Evolutionary conservation across 2,329 filamentous ascomycete species (phyloP).

Genomic region (Arthrinium phaeospermum): DNA sequence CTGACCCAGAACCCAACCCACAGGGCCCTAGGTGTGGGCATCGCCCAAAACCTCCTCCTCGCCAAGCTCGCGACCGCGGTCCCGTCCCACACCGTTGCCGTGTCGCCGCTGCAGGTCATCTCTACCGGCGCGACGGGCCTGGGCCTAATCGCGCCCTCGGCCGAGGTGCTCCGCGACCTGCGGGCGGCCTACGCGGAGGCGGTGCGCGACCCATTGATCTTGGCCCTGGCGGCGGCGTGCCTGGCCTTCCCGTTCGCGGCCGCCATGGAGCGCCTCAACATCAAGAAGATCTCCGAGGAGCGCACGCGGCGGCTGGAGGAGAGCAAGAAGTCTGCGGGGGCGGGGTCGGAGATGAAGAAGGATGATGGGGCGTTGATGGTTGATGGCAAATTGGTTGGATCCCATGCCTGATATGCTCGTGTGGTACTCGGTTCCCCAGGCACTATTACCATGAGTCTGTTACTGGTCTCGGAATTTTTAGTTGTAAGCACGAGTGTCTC

Average conservation of each 20-base stretch:
- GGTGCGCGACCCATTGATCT: conserved; percentile 22
- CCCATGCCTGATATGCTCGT: no score
- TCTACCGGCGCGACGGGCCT: neutral
- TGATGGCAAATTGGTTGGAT: no score
- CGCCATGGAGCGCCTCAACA: neutral
- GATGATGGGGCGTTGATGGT: no score
- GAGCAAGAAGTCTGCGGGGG: no score
- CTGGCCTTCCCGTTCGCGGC: conserved; percentile 20
- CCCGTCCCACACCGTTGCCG: conserved; percentile 20
- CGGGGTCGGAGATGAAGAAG: no score
- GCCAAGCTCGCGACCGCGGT: conserved; percentile 16
- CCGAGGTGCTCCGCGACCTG: conserved; percentile 16
- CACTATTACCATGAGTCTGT: no score
- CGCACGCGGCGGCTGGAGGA: neutral
- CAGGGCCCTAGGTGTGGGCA: conserved; percentile 22
- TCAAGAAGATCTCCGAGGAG: neutral
- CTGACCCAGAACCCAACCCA: neutral
- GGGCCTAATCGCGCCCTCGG: neutral
- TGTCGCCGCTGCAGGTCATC: conserved; percentile 16
- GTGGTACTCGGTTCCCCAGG: no score
- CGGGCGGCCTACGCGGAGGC: conserved; percentile 24
- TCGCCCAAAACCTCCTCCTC: conserved; percentile 27
- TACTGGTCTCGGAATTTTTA: no score
- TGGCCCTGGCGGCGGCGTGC: conserved; percentile 23
- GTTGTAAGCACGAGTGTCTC: no score